These are phyloP conservation scores for Leptographium procerum DNA, from an alignment of 2,329 filamentous ascomycete genomes.

Conservation along the genomic window DNA sequence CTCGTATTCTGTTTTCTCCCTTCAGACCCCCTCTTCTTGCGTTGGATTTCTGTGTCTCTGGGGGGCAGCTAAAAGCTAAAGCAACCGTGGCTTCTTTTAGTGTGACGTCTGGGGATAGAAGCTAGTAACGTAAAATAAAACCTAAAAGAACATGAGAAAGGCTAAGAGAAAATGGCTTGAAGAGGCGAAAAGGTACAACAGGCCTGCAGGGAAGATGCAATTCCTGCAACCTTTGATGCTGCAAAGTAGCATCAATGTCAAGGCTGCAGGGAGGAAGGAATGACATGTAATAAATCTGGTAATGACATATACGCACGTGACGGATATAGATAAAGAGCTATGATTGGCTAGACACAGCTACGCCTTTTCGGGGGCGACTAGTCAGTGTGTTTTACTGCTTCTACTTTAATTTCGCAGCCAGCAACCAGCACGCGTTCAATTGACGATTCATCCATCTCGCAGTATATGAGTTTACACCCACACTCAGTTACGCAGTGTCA, in stretches of 20 bases:
- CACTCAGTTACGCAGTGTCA: too few species aligned
- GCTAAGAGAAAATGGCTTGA: background rate
- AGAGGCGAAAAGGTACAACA: background rate
- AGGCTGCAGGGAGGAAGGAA: background rate
- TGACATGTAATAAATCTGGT: background rate
- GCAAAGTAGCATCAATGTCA: background rate
- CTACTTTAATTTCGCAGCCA: too few species aligned
- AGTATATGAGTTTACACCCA: too few species aligned
- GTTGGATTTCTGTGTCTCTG: background rate
- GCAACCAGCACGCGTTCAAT: too few species aligned
- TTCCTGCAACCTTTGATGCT: background rate
- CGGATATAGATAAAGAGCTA: background rate
- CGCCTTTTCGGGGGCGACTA: background rate
- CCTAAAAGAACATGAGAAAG: background rate
- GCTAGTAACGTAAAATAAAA: background rate
- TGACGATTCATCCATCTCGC: too few species aligned
- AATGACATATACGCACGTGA: background rate
- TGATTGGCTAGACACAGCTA: background rate
- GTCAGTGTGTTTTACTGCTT: background rate
- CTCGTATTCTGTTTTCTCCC: background rate
- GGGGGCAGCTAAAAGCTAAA: background rate
- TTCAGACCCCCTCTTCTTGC: background rate
- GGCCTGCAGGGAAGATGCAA: background rate
- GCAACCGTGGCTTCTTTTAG: conserved; percentile 2
- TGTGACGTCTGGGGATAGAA: background rate